These are phyloP conservation scores for Tricharina praecox DNA, from an alignment of 495 filamentous ascomycete species.

Conservation along the genomic window DNA sequence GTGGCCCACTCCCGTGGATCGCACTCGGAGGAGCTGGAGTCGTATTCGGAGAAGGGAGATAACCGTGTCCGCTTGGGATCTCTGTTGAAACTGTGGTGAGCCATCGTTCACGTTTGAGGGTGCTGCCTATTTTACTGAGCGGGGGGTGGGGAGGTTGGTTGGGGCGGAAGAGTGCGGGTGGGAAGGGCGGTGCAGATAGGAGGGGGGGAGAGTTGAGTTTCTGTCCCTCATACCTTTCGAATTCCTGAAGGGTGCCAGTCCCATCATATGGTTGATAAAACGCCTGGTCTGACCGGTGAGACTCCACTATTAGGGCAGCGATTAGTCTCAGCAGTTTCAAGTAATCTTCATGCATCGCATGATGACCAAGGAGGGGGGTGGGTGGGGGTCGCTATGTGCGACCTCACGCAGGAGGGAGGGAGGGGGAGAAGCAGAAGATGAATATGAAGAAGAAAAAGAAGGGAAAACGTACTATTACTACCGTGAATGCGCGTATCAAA, in stretches of 20 bases:
- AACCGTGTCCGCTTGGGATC: conserved; percentile 13
- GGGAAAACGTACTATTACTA: too few species aligned
- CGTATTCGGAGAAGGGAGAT: conserved; percentile 25
- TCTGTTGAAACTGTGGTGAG: too few species aligned
- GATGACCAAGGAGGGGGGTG: conserved; percentile 1
- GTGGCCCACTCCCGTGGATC: conserved; percentile 13
- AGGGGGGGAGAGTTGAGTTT: too few species aligned
- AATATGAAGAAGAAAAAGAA: neutral
- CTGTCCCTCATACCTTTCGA: conserved; percentile 25
- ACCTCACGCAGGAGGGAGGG: conserved; percentile 11
- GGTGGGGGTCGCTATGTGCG: conserved; percentile 6
- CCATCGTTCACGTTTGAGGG: too few species aligned
- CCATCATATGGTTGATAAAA: conserved; percentile 24
- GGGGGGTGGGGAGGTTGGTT: too few species aligned
- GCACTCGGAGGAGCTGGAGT: conserved; percentile 23
- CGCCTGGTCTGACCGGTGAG: conserved; percentile 9
- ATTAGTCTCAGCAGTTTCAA: too few species aligned
- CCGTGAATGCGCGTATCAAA: conserved; percentile 8
- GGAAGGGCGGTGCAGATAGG: too few species aligned
- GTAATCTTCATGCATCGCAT: conserved; percentile 6
- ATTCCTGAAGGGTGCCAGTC: conserved; percentile 12
- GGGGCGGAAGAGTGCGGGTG: too few species aligned
- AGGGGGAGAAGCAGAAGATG: neutral
- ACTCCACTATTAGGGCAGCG: too few species aligned
- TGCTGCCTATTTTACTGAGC: too few species aligned